phyloP scores from a whole-genome alignment of 108 stramenopile genomes.

The Nitzschia palea region DNA sequence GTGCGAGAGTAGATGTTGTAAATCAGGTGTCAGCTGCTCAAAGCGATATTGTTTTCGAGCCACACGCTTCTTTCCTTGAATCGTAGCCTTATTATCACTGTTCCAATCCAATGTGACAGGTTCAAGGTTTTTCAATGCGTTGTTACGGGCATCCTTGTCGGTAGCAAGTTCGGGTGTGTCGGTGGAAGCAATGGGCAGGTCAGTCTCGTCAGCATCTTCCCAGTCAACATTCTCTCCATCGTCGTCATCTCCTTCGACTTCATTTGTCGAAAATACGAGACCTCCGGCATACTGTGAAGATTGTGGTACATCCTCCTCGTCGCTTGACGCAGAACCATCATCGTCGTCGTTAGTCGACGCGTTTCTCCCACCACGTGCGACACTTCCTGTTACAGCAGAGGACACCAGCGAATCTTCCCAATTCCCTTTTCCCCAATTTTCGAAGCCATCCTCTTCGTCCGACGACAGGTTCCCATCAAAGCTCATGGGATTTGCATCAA shows the following conservation, averaged over 20 bases:
- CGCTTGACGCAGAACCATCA: neutral
- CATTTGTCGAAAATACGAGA: slow-evolving; percentile 2
- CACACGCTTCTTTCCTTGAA: slow-evolving; percentile 23
- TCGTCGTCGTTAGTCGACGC: slow-evolving; percentile 10
- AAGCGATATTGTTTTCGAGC: slow-evolving; percentile 34
- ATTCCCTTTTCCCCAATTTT: slow-evolving; percentile 1
- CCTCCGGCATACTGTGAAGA: neutral
- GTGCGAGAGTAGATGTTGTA: slow-evolving; percentile 38
- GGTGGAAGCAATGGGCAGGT: neutral
- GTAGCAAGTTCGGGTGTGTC: slow-evolving; percentile 5
- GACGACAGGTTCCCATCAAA: slow-evolving; percentile 45
- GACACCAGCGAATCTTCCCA: neutral
- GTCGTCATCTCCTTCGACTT: slow-evolving; percentile 22
- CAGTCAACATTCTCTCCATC: slow-evolving; percentile 40
- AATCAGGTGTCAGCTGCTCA: slow-evolving; percentile 34
- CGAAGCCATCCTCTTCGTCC: slow-evolving; percentile 29
- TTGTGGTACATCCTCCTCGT: neutral
- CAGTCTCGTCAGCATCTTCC: slow-evolving; percentile 37
- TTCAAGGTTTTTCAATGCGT: neutral
- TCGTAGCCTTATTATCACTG: neutral
- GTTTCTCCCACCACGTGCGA: too few species aligned
- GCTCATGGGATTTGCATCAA: too few species aligned
- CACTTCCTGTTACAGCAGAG: neutral
- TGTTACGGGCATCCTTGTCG: slow-evolving; percentile 1
- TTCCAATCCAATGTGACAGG: slow-evolving; percentile 16